Evolutionary conservation across 345 rosid genomes (phyloP).

Genomic region (Orychophragmus violaceus): DNA sequence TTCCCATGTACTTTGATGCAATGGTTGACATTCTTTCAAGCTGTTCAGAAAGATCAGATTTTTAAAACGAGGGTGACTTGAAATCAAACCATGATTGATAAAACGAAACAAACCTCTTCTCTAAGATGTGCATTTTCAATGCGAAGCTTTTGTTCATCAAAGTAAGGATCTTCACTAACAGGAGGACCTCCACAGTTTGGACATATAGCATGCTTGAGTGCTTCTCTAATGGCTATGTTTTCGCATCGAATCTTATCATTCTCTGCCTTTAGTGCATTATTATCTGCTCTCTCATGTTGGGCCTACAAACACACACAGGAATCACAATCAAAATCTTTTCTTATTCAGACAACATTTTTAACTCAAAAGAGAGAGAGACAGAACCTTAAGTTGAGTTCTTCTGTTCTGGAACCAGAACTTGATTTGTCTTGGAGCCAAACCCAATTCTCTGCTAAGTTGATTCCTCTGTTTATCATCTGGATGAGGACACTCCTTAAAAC

Average conservation of each 20-base stretch:
- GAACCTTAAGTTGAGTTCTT: slow-evolving; percentile 95
- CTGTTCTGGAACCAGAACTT: slow-evolving; percentile 99
- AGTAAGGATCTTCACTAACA: slow-evolving; percentile 67
- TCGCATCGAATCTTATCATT: slow-evolving; percentile 96
- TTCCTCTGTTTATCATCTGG: slow-evolving; percentile 96
- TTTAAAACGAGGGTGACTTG: neutral
- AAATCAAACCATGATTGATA: neutral
- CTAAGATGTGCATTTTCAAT: slow-evolving; percentile 87
- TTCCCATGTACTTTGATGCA: slow-evolving; percentile 93
- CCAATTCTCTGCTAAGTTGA: slow-evolving; percentile 77
- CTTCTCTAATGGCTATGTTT: slow-evolving; percentile 89
- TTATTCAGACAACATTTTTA: neutral
- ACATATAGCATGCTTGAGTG: slow-evolving; percentile 83
- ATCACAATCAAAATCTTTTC: neutral
- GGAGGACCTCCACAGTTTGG: slow-evolving; percentile 96
- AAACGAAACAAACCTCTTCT: slow-evolving; percentile 60
- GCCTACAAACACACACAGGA: slow-evolving; percentile 37
- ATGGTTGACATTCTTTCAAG: slow-evolving; percentile 92
- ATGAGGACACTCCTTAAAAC: slow-evolving; percentile 95
- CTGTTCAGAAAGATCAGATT: slow-evolving; percentile 29
- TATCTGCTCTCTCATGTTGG: slow-evolving; percentile 89
- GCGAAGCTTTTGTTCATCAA: slow-evolving; percentile 78
- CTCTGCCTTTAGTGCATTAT: slow-evolving; percentile 65
- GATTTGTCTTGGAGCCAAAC: slow-evolving; percentile 90
- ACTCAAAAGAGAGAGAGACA: neutral